Base-by-base conservation (phyloP, 192 early-diverging fungal species). In the Piromyces finnis region DNA sequence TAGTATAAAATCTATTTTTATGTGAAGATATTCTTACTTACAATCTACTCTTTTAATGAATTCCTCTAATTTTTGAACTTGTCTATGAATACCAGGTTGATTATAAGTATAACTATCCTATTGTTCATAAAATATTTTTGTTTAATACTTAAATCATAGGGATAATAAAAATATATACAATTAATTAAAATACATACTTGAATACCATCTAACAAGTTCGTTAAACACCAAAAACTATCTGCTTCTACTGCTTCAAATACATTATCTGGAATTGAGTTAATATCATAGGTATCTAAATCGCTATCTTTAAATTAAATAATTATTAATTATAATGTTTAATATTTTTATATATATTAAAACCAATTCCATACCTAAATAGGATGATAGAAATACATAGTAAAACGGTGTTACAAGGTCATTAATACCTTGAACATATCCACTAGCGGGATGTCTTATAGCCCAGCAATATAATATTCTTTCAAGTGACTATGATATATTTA, bases 371-470 rank as follows among this genome's bases (percentile, higher is more conserved):
- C 92, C 89, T 30, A 93, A 88, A 79, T 91, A 88, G 0, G 88
- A 87, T 79, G 90, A 87, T 16, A 98, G 82, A 81, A 96, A 99
- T 51, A 99, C 98, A 79, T 92, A 91, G 84, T 94, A 96, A 81
- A 99, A 98, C 26, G 98, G 97, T 30, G 95, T 97, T 15, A 96
- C 94, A 29, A 99, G 87, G 82, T 99, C 98, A 86, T 99, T 98
- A 82, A 99, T 99, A 1, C 98, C 98, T 81, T 99, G 98, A 16
- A 99, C 98, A 85, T 98, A 99, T 78, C 96, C 96, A 85, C 92
- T 94, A n/a, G 98, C 98, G 12, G 98, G 98, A 80, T 99, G 98
- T 29, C 98, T 88, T 18, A 95, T 96, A 0, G 98, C 95, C 98
- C 98, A 99, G 81, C 93, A 92, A 82, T 99, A 99, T 5, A 99